phyloP scores from a whole-genome alignment of 1,284 basidiomycete genomes.

The Austroboletus niveus region DNA sequence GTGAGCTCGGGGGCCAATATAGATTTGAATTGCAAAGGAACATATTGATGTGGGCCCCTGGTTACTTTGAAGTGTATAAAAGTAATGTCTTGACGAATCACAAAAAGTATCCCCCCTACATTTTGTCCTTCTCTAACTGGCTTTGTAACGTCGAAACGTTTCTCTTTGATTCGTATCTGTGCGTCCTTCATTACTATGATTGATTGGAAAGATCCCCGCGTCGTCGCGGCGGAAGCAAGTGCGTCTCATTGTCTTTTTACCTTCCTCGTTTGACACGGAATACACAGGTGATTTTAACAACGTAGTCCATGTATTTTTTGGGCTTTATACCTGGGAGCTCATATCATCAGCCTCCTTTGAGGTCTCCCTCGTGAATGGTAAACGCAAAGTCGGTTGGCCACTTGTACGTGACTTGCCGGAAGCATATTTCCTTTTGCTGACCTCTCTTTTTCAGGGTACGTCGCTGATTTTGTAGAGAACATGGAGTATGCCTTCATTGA shows the following conservation, averaged over 20 bases:
- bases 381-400: slow-evolving; percentile 61
- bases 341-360: slow-evolving; percentile 62
- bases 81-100: slow-evolving; percentile 3
- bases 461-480: neutral
- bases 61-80: slow-evolving; percentile 28
- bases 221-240: slow-evolving; percentile 50
- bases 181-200: slow-evolving; percentile 42
- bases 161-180: slow-evolving; percentile 9
- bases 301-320: slow-evolving; percentile 58
- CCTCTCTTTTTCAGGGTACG: slow-evolving; percentile 15
- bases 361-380: slow-evolving; percentile 55
- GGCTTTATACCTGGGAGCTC: slow-evolving; percentile 67
- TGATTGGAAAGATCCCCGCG: slow-evolving; percentile 51
- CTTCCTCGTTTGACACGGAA: neutral
- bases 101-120: slow-evolving; percentile 3
- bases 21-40: slow-evolving; percentile 1
- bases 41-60: slow-evolving; percentile 16
- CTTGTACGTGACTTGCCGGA: slow-evolving; percentile 40
- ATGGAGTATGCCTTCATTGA: slow-evolving; percentile 6
- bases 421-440: slow-evolving; percentile 4
- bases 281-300: slow-evolving; percentile 53
- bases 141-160: slow-evolving; percentile 9
- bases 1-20: slow-evolving; percentile 9
- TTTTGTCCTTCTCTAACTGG: neutral
- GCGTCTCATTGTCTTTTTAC: slow-evolving; percentile 12